Conservation (phyloP, 495 filamentous ascomycete species). For the Friedmanniomyces endolithicus region DNA sequence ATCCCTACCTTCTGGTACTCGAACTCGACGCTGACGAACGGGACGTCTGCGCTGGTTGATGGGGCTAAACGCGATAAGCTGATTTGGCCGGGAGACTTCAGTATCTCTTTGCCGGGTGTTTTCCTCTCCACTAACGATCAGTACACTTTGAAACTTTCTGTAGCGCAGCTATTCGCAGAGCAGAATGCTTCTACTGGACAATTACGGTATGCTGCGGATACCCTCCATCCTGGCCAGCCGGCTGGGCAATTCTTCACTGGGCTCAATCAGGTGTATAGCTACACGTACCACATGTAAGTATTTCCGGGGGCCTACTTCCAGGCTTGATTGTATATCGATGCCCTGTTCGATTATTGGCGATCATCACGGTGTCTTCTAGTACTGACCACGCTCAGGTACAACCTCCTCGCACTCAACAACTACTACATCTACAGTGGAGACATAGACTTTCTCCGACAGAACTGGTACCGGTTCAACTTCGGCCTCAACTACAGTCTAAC, state of each 20-base stretch:
- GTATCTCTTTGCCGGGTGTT: slow-evolving; percentile 5
- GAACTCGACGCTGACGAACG: slow-evolving; percentile 38
- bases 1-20: slow-evolving; percentile 11
- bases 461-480: slow-evolving; percentile 4
- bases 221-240: background rate
- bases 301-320: too few relatives aligned
- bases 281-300: slow-evolving; percentile 12
- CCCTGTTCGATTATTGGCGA: too few relatives aligned
- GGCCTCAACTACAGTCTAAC: slow-evolving; percentile 3
- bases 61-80: slow-evolving; percentile 16
- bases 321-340: too few relatives aligned
- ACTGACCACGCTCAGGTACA: slow-evolving; percentile 3
- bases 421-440: slow-evolving; percentile 16
- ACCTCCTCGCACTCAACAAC: slow-evolving; percentile 8
- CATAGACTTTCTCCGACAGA: slow-evolving; percentile 1
- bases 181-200: slow-evolving; percentile 12
- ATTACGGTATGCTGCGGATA: slow-evolving; percentile 7
- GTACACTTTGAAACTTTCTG: background rate
- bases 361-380: too few relatives aligned
- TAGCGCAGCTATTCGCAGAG: slow-evolving; percentile 4
- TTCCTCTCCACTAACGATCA: slow-evolving; percentile 12
- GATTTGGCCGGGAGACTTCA: slow-evolving; percentile 10
- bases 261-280: slow-evolving; percentile 2
- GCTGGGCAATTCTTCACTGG: background rate
- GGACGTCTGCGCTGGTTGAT: slow-evolving; percentile 23